These are phyloP conservation scores for Schoenoplectus triqueter DNA, from an alignment of 202 grass and related monocot species.

Conservation along the genomic window DNA sequence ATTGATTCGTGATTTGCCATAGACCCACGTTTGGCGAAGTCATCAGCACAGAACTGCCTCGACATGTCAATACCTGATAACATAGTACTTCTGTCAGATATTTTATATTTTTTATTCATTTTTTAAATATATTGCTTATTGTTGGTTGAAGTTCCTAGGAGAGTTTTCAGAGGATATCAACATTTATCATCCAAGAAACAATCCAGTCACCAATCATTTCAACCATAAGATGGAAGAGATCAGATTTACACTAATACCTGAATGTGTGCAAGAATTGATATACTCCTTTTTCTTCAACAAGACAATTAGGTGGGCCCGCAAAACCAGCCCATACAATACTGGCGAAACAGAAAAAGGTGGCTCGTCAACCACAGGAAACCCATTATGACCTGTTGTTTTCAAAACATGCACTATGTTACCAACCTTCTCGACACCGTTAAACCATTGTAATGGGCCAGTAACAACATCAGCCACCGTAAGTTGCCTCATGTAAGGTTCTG, in stretches of 20 bases:
- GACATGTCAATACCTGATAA: constrained; percentile 45
- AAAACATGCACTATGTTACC: constrained; percentile 78
- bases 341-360: constrained; percentile 69
- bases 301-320: constrained; percentile 80
- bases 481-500: constrained; percentile 92
- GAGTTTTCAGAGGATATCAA: background rate
- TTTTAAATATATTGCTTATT: background rate
- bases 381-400: constrained; percentile 81
- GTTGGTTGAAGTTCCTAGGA: background rate
- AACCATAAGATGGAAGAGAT: background rate
- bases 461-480: constrained; percentile 89
- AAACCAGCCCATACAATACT: constrained; percentile 70
- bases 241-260: constrained; percentile 7
- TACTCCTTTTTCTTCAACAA: constrained; percentile 84
- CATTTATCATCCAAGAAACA: background rate
- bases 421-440: constrained; percentile 84
- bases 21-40: constrained; percentile 90
- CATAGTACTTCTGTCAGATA: background rate
- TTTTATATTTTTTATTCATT: no score
- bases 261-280: constrained; percentile 40
- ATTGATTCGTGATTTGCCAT: constrained; percentile 63
- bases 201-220: background rate
- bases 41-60: constrained; percentile 60
- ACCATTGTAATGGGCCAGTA: constrained; percentile 68
- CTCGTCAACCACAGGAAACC: constrained; percentile 86